These are phyloP conservation scores for Solanum acaule DNA, from an alignment of 257 asterid species.

Conservation along the genomic window DNA sequence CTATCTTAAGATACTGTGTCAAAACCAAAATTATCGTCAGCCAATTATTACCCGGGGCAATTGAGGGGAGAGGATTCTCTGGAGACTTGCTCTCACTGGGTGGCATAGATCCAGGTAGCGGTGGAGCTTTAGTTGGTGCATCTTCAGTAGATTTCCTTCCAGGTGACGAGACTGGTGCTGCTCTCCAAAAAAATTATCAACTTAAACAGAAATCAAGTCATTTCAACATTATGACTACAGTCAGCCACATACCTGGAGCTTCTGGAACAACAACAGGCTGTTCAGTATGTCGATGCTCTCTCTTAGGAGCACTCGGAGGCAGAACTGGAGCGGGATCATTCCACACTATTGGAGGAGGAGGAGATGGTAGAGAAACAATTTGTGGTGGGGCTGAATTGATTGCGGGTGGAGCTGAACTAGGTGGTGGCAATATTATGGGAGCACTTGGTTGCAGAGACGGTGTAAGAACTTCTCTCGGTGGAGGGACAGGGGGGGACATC, in stretches of 20 bases:
- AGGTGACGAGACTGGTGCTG: slow-evolving; percentile 42
- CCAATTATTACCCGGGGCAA: neutral
- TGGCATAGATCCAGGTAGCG: slow-evolving; percentile 24
- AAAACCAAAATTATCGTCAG: neutral
- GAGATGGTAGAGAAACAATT: slow-evolving; percentile 15
- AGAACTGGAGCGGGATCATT: slow-evolving; percentile 11
- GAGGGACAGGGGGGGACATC: slow-evolving; percentile 25
- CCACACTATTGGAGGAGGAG: slow-evolving; percentile 28
- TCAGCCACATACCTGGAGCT: slow-evolving; percentile 46
- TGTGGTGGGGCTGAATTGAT: slow-evolving; percentile 5
- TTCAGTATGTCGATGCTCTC: slow-evolving; percentile 7
- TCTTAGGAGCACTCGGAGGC: slow-evolving; percentile 36
- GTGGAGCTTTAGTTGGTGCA: slow-evolving; percentile 24
- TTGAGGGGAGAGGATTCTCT: neutral
- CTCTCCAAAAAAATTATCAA: slow-evolving; percentile 15
- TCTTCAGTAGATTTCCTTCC: slow-evolving; percentile 33
- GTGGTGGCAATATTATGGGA: slow-evolving; percentile 26
- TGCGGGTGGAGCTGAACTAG: slow-evolving; percentile 29
- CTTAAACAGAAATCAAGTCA: slow-evolving; percentile 10
- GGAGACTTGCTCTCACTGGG: slow-evolving; percentile 39
- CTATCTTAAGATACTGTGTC: neutral
- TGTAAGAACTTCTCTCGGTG: slow-evolving; percentile 13
- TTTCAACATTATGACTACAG: neutral
- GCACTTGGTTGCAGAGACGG: slow-evolving; percentile 28
- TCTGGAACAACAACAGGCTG: slow-evolving; percentile 31